A percentile compares a stretch with the other conserved stretches of the same genome.
These are phyloP conservation scores for Leccinum pellstonianum DNA, from an alignment of 768 basidiomycete species.

Conservation along the genomic window DNA sequence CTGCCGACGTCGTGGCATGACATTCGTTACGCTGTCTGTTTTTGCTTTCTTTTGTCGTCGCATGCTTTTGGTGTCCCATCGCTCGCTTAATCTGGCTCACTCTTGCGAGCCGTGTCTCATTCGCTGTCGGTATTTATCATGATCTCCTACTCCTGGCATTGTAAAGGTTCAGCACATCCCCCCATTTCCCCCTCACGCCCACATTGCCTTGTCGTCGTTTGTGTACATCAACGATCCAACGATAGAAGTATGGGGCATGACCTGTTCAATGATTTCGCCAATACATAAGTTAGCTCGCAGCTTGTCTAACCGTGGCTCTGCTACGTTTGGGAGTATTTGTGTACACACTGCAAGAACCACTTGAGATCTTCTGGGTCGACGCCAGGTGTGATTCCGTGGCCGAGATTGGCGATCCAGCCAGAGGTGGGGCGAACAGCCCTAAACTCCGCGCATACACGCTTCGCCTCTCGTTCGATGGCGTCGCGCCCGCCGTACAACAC, in stretches of 20 bases:
- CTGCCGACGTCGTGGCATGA: conserved; percentile 81
- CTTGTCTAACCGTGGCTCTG: neutral
- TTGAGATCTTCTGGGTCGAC: conserved; percentile 91
- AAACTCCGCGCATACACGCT: conserved; percentile 81
- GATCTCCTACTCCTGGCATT: conserved; percentile 26
- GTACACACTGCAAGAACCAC: conserved; percentile 90
- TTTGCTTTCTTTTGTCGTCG: conserved; percentile 16
- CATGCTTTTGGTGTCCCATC: neutral
- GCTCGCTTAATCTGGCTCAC: conserved; percentile 8
- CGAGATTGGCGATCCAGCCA: conserved; percentile 97
- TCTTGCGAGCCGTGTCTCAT: conserved; percentile 4
- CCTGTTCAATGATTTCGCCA: conserved; percentile 1
- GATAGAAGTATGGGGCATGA: conserved; percentile 12
- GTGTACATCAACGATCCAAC: conserved; percentile 21
- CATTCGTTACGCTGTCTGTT: conserved; percentile 3
- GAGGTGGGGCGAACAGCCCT: conserved; percentile 45
- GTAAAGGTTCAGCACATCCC: conserved; percentile 29
- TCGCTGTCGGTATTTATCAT: conserved; percentile 29
- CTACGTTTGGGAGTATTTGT: conserved; percentile 62
- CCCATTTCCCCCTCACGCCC: conserved; percentile 14
- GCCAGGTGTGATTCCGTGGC: conserved; percentile 95
- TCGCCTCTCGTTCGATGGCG: conserved; percentile 84
- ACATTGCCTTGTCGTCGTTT: conserved; percentile 14
- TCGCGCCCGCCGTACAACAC: conserved; percentile 82
- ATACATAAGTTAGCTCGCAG: neutral